Percentiles rank a stretch among this genome's conserved stretches.
Conservation (phyloP, 345 rosid species). For the Ceriops tagal region DNA sequence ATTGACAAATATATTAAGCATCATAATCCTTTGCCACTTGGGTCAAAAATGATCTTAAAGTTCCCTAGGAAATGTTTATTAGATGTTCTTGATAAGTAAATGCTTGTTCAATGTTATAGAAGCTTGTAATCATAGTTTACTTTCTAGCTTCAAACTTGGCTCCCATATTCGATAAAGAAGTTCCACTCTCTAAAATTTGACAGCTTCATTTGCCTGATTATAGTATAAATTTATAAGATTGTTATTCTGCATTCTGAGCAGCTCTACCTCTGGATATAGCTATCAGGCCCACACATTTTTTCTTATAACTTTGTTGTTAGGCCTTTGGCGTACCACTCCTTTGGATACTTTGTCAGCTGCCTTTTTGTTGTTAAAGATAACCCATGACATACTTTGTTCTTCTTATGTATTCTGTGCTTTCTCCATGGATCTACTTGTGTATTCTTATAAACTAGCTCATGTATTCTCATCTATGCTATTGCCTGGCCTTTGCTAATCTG, state of each 20-base stretch:
- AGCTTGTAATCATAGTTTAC: not conserved
- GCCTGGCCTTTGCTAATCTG: not conserved
- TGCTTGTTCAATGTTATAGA: not conserved
- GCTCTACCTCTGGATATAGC: not conserved
- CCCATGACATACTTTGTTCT: not conserved
- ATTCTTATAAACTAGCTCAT: no score
- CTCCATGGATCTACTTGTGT: no score
- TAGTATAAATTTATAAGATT: not conserved
- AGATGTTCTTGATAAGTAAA: no score
- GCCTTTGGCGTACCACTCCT: no score
- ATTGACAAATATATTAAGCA: not conserved
- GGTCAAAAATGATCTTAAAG: not conserved
- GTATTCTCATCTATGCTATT: not conserved
- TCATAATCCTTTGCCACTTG: not conserved
- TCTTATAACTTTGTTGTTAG: not conserved
- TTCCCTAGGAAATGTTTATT: not conserved
- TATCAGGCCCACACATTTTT: not conserved
- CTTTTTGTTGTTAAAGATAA: not conserved
- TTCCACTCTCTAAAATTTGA: not conserved
- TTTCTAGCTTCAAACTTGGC: not conserved
- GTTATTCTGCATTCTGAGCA: no score
- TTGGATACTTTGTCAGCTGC: no score
- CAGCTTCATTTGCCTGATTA: not conserved
- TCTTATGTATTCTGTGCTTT: not conserved
- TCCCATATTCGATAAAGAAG: not conserved